phyloP scores from a whole-genome alignment of 2,329 filamentous ascomycete genomes.

The Metarhizium robertsii region DNA sequence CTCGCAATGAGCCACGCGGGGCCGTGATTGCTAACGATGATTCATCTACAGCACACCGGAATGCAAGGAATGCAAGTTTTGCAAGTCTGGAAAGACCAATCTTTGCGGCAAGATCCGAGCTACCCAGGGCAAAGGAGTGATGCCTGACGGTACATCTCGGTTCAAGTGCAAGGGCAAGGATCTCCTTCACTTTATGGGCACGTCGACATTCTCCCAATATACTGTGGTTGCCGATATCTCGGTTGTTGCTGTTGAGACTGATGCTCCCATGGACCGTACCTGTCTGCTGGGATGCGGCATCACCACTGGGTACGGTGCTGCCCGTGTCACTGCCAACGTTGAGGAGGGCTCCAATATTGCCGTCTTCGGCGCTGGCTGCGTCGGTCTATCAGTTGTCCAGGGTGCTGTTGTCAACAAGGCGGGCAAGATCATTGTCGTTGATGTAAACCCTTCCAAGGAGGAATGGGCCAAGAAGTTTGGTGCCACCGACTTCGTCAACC shows the following conservation, averaged over 20 bases:
- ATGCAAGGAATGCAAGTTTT: slow-evolving; percentile 98
- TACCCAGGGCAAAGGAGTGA: slow-evolving; percentile 89
- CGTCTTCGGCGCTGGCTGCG: slow-evolving; percentile 91
- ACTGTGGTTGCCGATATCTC: slow-evolving; percentile 98
- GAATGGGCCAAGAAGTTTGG: slow-evolving; percentile 91
- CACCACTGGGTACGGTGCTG: slow-evolving; percentile 95
- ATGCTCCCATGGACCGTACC: slow-evolving; percentile 91
- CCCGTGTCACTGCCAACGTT: slow-evolving; percentile 83
- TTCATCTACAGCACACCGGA: slow-evolving; percentile 68
- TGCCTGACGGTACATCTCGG: slow-evolving; percentile 93
- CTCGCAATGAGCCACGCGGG: not conserved
- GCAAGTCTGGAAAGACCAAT: slow-evolving; percentile 98
- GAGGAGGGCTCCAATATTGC: slow-evolving; percentile 86
- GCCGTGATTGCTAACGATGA: not conserved
- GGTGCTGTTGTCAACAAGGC: slow-evolving; percentile 81
- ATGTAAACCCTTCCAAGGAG: slow-evolving; percentile 83
- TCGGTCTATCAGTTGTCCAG: slow-evolving; percentile 91
- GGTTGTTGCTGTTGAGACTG: slow-evolving; percentile 81
- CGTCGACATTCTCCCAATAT: slow-evolving; percentile 97
- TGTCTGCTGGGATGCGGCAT: slow-evolving; percentile 97
- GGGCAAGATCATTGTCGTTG: slow-evolving; percentile 62
- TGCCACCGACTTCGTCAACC: slow-evolving; percentile 95
- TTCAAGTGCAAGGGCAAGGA: slow-evolving; percentile 95
- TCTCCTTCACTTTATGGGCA: slow-evolving; percentile 98
- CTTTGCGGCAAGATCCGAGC: slow-evolving; percentile 98